phyloP scores from a whole-genome alignment of 2,329 filamentous ascomycete genomes.

The Fusarium sp. region DNA sequence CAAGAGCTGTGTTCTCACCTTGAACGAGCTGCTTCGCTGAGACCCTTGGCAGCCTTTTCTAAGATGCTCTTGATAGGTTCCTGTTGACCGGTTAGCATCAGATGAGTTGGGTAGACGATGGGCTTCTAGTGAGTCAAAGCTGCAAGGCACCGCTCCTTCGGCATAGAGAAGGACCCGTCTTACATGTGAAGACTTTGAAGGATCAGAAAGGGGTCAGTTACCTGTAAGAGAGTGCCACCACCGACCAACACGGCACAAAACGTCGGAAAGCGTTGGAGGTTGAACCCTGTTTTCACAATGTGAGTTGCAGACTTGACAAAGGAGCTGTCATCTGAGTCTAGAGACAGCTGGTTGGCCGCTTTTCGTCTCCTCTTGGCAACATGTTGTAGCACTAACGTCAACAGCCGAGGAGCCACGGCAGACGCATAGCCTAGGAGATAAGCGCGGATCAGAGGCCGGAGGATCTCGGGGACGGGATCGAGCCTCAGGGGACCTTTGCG shows the following conservation, averaged over 20 bases:
- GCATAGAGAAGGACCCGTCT: not conserved
- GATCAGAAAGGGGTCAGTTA: conserved; percentile 45
- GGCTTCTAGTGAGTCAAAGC: not conserved
- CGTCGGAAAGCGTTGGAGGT: conserved; percentile 68
- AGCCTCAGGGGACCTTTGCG: conserved; percentile 42
- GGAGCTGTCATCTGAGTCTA: conserved; percentile 45
- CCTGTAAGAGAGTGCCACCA: conserved; percentile 71
- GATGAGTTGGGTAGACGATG: conserved; percentile 1
- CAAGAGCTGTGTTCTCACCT: conserved; percentile 39
- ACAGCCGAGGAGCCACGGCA: conserved; percentile 66
- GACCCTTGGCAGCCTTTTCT: conserved; percentile 38
- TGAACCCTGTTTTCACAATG: conserved; percentile 64
- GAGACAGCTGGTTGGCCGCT: conserved; percentile 37
- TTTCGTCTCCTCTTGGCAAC: conserved; percentile 53
- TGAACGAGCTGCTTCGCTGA: conserved; percentile 42
- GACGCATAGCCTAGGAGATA: conserved; percentile 72
- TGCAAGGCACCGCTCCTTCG: not conserved
- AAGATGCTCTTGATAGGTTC: conserved; percentile 48
- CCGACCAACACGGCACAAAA: conserved; percentile 72
- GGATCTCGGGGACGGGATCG: conserved; percentile 57
- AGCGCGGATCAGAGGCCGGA: conserved; percentile 69
- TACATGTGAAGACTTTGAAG: conserved; percentile 3
- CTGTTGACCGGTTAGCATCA: conserved; percentile 37
- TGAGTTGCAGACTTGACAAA: conserved; percentile 49
- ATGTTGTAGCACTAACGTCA: conserved; percentile 66